These are phyloP conservation scores for Tetragonia tetragonoides DNA, from an alignment of 148 eudicot species.

Conservation along the genomic window DNA sequence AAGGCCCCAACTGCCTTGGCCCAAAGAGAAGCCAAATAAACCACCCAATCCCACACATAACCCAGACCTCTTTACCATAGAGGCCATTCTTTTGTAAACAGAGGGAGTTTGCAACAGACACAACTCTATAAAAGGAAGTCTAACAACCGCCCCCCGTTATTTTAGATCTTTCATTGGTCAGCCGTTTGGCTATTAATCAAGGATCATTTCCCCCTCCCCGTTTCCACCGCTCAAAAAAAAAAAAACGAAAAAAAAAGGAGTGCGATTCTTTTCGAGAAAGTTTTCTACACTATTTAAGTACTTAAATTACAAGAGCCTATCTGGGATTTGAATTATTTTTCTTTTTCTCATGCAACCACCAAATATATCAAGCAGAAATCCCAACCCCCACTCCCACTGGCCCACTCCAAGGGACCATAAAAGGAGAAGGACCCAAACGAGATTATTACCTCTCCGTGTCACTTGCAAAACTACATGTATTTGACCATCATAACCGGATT, in stretches of 20 bases:
- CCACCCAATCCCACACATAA: too few species aligned
- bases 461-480: not conserved
- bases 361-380: not conserved
- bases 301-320: not conserved
- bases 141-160: too few species aligned
- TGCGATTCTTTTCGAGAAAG: not conserved
- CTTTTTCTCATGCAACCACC: not conserved
- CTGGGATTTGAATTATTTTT: not conserved
- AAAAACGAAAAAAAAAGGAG: not conserved
- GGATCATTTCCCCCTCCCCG: too few species aligned
- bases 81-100: too few species aligned
- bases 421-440: not conserved
- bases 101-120: too few species aligned
- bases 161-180: too few species aligned
- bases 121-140: too few species aligned
- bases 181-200: too few species aligned
- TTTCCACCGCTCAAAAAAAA: too few species aligned
- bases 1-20: too few species aligned
- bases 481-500: not conserved
- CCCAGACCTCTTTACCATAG: too few species aligned
- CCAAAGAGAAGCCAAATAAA: too few species aligned
- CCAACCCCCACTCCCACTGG: not conserved
- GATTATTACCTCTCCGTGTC: not conserved
- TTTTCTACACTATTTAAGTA: not conserved
- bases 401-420: not conserved